Evolutionary conservation across 2,329 filamentous ascomycete species (phyloP).

Genomic region (Xylaria arbuscula): DNA sequence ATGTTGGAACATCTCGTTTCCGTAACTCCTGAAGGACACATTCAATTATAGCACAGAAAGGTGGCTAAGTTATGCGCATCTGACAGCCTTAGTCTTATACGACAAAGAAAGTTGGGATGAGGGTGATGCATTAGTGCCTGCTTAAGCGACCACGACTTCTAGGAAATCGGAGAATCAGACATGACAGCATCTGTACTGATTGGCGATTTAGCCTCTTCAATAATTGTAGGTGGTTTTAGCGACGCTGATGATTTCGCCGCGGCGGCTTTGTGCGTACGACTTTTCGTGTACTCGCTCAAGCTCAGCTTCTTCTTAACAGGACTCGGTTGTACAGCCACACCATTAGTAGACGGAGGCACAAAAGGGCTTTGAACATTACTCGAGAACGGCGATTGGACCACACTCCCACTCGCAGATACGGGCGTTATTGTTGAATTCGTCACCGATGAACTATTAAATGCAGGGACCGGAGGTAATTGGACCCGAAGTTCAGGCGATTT

Average conservation of each 20-base stretch:
- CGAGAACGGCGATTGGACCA: slow-evolving; percentile 63
- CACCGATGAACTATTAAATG: slow-evolving; percentile 57
- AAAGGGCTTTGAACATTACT: slow-evolving; percentile 58
- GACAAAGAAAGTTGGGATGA: slow-evolving; percentile 17
- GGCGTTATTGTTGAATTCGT: slow-evolving; percentile 58
- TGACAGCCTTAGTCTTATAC: slow-evolving; percentile 19
- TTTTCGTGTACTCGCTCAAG: slow-evolving; percentile 73
- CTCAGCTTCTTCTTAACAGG: slow-evolving; percentile 76
- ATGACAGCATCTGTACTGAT: slow-evolving; percentile 51
- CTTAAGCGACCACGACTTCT: slow-evolving; percentile 46
- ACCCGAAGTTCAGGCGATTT: slow-evolving; percentile 55
- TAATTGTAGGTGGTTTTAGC: slow-evolving; percentile 54
- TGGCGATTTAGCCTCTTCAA: slow-evolving; percentile 57
- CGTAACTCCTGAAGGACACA: slow-evolving; percentile 32
- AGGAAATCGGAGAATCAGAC: slow-evolving; percentile 49
- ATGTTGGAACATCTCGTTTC: slow-evolving; percentile 22
- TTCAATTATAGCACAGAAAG: slow-evolving; percentile 9
- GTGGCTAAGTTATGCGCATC: slow-evolving; percentile 16
- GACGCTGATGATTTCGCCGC: slow-evolving; percentile 55
- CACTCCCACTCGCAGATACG: slow-evolving; percentile 57
- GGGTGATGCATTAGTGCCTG: background rate
- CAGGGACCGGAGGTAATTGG: slow-evolving; percentile 67
- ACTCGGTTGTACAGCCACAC: slow-evolving; percentile 62
- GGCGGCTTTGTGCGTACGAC: slow-evolving; percentile 66
- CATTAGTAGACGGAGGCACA: slow-evolving; percentile 55